phyloP scores from a whole-genome alignment of 2,329 filamentous ascomycete species.

The Monilinia aucupariae region DNA sequence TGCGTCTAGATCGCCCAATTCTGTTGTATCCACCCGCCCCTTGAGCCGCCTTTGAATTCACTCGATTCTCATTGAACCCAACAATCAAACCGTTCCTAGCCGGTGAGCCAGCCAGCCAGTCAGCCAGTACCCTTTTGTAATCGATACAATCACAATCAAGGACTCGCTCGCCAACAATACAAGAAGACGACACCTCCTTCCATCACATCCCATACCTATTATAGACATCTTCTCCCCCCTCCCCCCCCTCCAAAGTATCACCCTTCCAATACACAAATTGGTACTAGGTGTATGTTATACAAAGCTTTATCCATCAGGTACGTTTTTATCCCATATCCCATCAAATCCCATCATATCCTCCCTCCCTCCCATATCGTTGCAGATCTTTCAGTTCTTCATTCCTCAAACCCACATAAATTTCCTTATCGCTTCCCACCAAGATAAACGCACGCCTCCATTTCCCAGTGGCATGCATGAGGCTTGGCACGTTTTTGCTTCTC shows the following conservation, averaged over 20 bases:
- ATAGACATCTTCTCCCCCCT: no score
- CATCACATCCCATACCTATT: not conserved
- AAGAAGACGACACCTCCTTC: not conserved
- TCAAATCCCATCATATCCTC: no score
- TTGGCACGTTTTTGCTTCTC: not conserved
- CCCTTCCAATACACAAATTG: not conserved
- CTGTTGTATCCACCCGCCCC: not conserved
- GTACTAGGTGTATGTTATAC: not conserved
- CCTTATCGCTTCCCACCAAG: slow-evolving; percentile 16
- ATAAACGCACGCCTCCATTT: slow-evolving; percentile 13
- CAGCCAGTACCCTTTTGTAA: not conserved
- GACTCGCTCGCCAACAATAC: no score
- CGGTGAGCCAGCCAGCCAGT: not conserved
- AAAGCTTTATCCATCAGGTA: not conserved
- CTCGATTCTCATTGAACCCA: not conserved
- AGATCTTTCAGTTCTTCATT: slow-evolving; percentile 10
- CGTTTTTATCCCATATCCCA: not conserved
- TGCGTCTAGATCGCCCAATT: not conserved
- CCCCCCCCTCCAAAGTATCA: not conserved
- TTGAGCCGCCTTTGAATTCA: slow-evolving; percentile 8
- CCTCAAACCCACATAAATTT: slow-evolving; percentile 3
- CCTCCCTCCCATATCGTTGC: no score
- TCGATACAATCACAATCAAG: not conserved
- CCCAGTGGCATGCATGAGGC: not conserved
- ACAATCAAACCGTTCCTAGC: slow-evolving; percentile 10